Percentiles rank a stretch among this genome's conserved stretches.
Evolutionary conservation across 2,329 filamentous ascomycete genomes (phyloP).

Genomic region (Zymoseptoria pseudotritici): DNA sequence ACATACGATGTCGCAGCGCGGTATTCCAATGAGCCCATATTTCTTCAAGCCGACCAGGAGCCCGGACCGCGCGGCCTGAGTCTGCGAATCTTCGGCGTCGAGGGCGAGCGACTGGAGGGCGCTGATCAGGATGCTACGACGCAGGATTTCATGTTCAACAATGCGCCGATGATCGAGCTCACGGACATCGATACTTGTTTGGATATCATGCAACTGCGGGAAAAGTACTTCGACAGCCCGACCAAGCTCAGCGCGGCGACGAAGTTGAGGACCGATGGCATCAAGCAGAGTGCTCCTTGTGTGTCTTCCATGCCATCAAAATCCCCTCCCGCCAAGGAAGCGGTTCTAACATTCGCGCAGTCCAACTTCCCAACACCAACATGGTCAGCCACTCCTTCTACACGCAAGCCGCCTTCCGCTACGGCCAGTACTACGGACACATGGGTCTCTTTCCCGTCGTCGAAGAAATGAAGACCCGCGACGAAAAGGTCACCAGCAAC

Average conservation of each 20-base stretch:
- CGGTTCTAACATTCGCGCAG: neutral
- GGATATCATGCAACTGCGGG: neutral
- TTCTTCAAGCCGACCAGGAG: conserved; percentile 36
- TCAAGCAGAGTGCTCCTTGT: conserved; percentile 12
- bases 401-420: conserved; percentile 43
- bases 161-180: conserved; percentile 41
- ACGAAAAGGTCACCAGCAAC: conserved; percentile 33
- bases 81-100: conserved; percentile 46
- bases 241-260: conserved; percentile 31
- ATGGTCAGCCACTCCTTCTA: neutral
- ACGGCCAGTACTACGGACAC: conserved; percentile 43
- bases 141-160: conserved; percentile 39
- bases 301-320: no score
- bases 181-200: conserved; percentile 38
- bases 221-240: conserved; percentile 15
- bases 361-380: conserved; percentile 30
- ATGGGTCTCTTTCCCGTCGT: conserved; percentile 38
- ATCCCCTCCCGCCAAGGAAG: no score
- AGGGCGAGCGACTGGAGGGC: conserved; percentile 38
- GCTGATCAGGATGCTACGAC: conserved; percentile 32
- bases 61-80: conserved; percentile 41
- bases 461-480: conserved; percentile 25
- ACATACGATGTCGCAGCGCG: conserved; percentile 30
- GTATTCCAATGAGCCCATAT: conserved; percentile 29
- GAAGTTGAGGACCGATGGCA: conserved; percentile 36